Percentiles rank a stretch among this genome's conserved stretches.
These are phyloP conservation scores for Elsinoe ampelina DNA, from an alignment of 2,329 filamentous ascomycete genomes.

Conservation along the genomic window DNA sequence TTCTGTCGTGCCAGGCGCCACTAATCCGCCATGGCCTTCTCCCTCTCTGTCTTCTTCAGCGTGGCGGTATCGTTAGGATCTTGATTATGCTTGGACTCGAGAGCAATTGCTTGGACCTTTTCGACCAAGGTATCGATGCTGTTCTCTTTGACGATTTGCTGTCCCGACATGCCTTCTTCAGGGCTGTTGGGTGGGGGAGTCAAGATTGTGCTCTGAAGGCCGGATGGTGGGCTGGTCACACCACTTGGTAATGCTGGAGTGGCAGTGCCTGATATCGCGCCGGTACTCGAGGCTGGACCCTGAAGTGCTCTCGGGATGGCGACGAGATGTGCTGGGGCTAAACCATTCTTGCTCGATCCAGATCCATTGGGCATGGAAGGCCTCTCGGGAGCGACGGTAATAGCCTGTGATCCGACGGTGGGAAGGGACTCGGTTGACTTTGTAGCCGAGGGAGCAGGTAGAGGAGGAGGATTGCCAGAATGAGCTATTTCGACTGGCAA, in stretches of 20 bases:
- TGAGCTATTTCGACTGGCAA: slow-evolving; percentile 34
- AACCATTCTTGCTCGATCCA: not conserved
- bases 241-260: not conserved
- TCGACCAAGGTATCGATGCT: not conserved
- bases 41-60: not conserved
- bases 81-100: not conserved
- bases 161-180: not conserved
- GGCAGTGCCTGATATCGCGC: not conserved
- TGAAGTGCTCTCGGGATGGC: not conserved
- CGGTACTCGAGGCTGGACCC: not conserved
- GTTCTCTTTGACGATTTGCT: not conserved
- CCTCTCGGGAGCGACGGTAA: not conserved
- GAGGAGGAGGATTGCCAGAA: slow-evolving; percentile 3
- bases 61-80: not conserved
- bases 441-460: not conserved
- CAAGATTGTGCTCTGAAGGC: not conserved
- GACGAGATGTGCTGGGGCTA: not conserved
- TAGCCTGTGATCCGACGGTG: not conserved
- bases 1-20: slow-evolving; percentile 6
- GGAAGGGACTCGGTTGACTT: slow-evolving; percentile 3
- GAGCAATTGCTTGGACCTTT: not conserved
- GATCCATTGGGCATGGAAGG: not conserved
- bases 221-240: not conserved
- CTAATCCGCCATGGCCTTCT: slow-evolving; percentile 11
- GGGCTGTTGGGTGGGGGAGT: slow-evolving; percentile 7